phyloP scores from a whole-genome alignment of 306 rosid species.

The Canavalia ensiformis region DNA sequence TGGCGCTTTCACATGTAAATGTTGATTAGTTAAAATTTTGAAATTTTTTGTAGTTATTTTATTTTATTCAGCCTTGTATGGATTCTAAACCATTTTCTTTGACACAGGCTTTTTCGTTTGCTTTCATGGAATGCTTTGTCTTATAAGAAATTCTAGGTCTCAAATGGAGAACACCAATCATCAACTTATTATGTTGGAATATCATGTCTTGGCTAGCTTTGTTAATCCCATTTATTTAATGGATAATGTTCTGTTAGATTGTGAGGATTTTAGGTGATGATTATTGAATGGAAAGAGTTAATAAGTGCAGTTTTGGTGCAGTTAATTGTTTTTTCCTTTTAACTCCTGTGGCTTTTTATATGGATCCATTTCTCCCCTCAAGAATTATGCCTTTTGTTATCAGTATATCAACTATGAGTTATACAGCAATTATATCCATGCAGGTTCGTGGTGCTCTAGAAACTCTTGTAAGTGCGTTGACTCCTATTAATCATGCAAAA shows the following conservation, averaged over 20 bases:
- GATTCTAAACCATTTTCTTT: slow-evolving; percentile 22
- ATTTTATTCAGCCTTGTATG: not conserved
- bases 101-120: not conserved
- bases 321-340: slow-evolving; percentile 20
- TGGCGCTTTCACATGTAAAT: too few relatives aligned
- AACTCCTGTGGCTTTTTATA: not conserved
- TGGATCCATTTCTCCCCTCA: not conserved
- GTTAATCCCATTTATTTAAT: slow-evolving; percentile 20
- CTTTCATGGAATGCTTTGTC: not conserved
- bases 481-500: slow-evolving; percentile 81
- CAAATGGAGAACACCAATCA: not conserved
- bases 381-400: too few relatives aligned
- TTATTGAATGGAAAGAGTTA: slow-evolving; percentile 7
- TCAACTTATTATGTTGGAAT: slow-evolving; percentile 13
- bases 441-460: slow-evolving; percentile 96
- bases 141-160: slow-evolving; percentile 2
- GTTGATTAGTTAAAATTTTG: not conserved
- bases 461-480: slow-evolving; percentile 88
- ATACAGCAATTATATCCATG: slow-evolving; percentile 30
- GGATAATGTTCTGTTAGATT: slow-evolving; percentile 26
- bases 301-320: slow-evolving; percentile 18
- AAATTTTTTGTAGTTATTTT: not conserved
- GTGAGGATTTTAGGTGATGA: slow-evolving; percentile 17
- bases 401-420: slow-evolving; percentile 30
- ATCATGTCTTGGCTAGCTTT: not conserved